phyloP scores from a whole-genome alignment of 495 filamentous ascomycete species.

The Podospora bellae-mahoneyi region DNA sequence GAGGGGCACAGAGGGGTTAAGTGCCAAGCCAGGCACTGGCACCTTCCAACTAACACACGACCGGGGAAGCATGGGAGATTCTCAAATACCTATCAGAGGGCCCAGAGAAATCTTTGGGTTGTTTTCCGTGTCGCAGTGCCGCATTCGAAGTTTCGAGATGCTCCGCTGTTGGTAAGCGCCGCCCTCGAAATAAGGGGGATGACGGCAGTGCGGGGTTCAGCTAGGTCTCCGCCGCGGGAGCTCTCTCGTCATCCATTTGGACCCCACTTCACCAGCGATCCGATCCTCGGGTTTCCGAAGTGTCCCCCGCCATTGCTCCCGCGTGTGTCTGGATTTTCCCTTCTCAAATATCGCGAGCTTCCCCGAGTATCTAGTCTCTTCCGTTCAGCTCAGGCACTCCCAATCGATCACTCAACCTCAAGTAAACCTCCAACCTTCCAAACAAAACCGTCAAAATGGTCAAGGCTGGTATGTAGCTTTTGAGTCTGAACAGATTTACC shows the following conservation, averaged over 20 bases:
- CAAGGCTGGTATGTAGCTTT: constrained; percentile 76
- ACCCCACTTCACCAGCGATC: constrained; percentile 7
- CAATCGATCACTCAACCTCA: background rate
- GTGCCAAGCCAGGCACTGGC: constrained; percentile 5
- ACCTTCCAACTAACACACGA: background rate
- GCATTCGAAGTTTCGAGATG: constrained; percentile 4
- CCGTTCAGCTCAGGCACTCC: constrained; percentile 1
- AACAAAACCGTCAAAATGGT: constrained; percentile 66
- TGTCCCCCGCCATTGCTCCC: background rate
- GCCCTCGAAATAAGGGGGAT: constrained; percentile 10
- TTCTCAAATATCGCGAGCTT: constrained; percentile 12
- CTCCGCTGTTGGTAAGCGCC: constrained; percentile 4
- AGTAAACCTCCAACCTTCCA: background rate
- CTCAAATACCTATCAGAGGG: background rate
- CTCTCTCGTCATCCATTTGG: constrained; percentile 10
- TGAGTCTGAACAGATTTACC: constrained; percentile 23
- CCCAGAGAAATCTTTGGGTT: background rate
- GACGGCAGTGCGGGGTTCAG: constrained; percentile 27
- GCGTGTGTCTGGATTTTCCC: constrained; percentile 8
- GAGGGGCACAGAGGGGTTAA: background rate
- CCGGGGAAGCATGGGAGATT: background rate
- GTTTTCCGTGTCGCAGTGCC: constrained; percentile 5
- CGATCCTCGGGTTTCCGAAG: constrained; percentile 10
- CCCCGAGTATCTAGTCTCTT: background rate
- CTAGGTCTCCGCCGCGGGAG: constrained; percentile 6